Base-by-base conservation (phyloP, 1,284 basidiomycete genomes). In the Leccinum pachyderme region DNA sequence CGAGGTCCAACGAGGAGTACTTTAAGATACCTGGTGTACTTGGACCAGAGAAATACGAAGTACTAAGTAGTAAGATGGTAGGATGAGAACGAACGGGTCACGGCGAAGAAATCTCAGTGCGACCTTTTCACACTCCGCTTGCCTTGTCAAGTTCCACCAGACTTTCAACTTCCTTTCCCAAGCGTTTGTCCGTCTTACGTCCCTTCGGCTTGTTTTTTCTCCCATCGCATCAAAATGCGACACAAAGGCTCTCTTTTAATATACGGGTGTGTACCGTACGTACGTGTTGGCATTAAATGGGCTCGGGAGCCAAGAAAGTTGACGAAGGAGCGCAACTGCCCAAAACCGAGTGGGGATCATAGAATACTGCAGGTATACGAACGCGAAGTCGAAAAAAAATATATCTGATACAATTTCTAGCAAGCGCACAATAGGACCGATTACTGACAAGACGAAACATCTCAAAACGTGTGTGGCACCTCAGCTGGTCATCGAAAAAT, bases 51-150 rank as follows among this genome's bases (percentile, higher is more conserved):
- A 69, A 71, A 72, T 72, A 73, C 49, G 69, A 53, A 73, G 75
- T 70, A 76, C 75, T 76, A 74, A 78, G 75, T 31, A 28, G 18
- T 78, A 77, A 76, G 72, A 70, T 75, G 73, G 66, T 72, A 70
- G 70, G 75, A 73, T 72, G 77, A 68, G 75, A 75, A 68, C 68
- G 70, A 70, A 70, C 62, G 65, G 37, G 18, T 41, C 53, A 58
- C 57, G n/a, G 44, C 53, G 63, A 61, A 64, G 57, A 66, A 67
- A 66, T 63, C 60, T 53, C 61, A 63, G 64, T 39, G 56, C 57
- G 52, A 46, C 51, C 58, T 63, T 73, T 77, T 72, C 68, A 75
- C 70, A 77, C 76, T 77, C 77, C 76, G 77, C 76, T 53, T 53
- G 33, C 35, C 39, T 75, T 54, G 37, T 35, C 44, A 11, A 39